Evolutionary conservation across 768 basidiomycete genomes (phyloP).

Genomic region (Hygrocybe coccinea): DNA sequence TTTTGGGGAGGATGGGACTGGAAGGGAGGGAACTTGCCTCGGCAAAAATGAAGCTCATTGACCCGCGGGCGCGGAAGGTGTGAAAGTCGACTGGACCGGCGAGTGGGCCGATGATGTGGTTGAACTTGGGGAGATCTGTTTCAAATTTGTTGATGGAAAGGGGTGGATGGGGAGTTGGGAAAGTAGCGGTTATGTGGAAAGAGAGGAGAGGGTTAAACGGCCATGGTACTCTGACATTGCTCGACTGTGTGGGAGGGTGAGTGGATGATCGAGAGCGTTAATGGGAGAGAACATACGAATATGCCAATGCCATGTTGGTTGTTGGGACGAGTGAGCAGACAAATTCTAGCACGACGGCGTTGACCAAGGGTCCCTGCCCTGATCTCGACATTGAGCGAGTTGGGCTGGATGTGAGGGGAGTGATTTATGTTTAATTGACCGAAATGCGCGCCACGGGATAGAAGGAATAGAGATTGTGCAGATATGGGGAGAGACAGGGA

Average conservation of each 20-base stretch:
- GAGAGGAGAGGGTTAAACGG: conserved; percentile 16
- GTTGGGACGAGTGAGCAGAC: conserved; percentile 23
- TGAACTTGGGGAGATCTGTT: conserved; percentile 41
- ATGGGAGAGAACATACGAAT: conserved; percentile 27
- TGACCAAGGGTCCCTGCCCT: conserved; percentile 16
- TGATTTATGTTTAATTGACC: conserved; percentile 25
- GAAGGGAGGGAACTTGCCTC: conserved; percentile 25
- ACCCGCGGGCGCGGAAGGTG: conserved; percentile 31
- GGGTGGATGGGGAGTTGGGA: conserved; percentile 30
- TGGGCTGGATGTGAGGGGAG: conserved; percentile 18
- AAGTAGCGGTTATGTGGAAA: conserved; percentile 34
- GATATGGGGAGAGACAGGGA: conserved; percentile 22
- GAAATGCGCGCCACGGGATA: conserved; percentile 24
- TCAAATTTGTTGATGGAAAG: conserved; percentile 40
- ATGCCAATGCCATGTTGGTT: conserved; percentile 33
- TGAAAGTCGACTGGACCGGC: conserved; percentile 37
- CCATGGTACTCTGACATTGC: background rate
- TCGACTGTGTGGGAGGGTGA: background rate
- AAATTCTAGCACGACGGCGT: conserved; percentile 28
- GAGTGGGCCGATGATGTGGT: conserved; percentile 37
- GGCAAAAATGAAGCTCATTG: conserved; percentile 32
- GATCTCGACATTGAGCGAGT: conserved; percentile 26
- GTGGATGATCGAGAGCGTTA: conserved; percentile 4
- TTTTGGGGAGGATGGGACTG: background rate
- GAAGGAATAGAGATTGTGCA: conserved; percentile 25